Conservation (phyloP, 305 asterid species). For the Galium porrigens region DNA sequence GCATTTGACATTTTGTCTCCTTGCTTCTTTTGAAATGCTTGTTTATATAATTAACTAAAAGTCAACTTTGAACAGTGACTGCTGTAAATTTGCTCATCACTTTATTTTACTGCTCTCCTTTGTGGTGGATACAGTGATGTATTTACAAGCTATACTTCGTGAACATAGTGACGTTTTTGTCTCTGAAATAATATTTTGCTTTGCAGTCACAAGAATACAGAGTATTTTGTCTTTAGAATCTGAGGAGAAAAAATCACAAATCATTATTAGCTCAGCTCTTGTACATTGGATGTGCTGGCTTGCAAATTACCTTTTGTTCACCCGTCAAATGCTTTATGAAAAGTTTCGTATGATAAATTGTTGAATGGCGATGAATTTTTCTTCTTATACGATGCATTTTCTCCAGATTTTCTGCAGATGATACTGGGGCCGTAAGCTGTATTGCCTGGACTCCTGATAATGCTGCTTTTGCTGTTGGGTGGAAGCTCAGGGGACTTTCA, state of each 20-base stretch:
- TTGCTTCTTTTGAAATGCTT: background rate
- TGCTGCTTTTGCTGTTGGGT: constrained; percentile 96
- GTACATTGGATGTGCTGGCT: background rate
- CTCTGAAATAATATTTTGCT: background rate
- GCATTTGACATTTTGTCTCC: background rate
- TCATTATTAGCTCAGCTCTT: background rate
- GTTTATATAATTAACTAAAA: background rate
- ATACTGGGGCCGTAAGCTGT: constrained; percentile 90
- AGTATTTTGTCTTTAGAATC: background rate
- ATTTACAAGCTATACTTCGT: background rate
- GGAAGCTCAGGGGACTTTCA: constrained; percentile 89
- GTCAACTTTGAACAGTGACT: background rate
- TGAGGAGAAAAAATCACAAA: background rate
- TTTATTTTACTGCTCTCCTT: background rate
- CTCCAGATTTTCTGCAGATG: constrained; percentile 76
- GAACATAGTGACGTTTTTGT: background rate
- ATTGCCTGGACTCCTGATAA: constrained; percentile 96
- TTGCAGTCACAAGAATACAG: background rate
- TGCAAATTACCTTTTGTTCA: background rate
- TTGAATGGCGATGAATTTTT: background rate
- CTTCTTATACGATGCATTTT: constrained; percentile 11
- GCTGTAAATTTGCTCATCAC: background rate
- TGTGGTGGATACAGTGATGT: background rate
- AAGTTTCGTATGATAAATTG: background rate
- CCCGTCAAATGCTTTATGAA: background rate